Base-by-base conservation (phyloP, 352 stramenopile species). In the Globisporangium radiosum region DNA sequence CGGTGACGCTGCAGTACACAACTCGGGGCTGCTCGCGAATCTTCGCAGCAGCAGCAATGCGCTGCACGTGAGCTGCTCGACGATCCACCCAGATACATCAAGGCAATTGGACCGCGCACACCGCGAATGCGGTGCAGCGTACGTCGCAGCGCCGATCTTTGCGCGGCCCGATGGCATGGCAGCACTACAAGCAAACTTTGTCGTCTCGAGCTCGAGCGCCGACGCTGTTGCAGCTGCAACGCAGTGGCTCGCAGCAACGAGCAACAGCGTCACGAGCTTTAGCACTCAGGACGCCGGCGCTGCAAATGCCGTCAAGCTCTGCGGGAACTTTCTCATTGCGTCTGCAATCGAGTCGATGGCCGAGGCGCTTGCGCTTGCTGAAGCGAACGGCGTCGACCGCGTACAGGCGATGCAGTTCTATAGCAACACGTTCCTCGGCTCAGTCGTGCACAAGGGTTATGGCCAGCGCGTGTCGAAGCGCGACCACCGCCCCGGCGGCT, bases 261-360 rank as follows among this genome's bases (percentile, higher is more conserved):
- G 62, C 48, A 58, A 64, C 9, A 60, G 69, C 0, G 72, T 89
- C n/a, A 76, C 72, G 37, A 54, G 70, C 38, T 87, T 89, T 58
- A 76, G 81, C 43, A 68, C 63, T 14, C 61, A 85, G 42, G 73
- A 85, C 56, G 63, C 80, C 14, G 83, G 83, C 5, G 75, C 79
- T 7, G 84, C 75, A 3, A 92, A 90, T 57, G 81, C 76, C 1
- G 81, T 90, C 8, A 94, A 94, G 62, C 69, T 94, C 7, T 88
- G 75, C 43, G 84, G 84, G 0, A 94, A 94, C 59, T 94, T 92
- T 54, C 60, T 94, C 15, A 92, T 94, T 13, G 84, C 81, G 4
- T 67, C 73, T 2, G 73, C 81, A n/a, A 94, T 94, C 49, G 84
- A 94, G 64, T 75, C 76, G 0, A 85, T 94, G 70, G 79, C 73